These are phyloP conservation scores for Paraphaeosphaeria minitans DNA, from an alignment of 2,329 filamentous ascomycete species.

Conservation along the genomic window DNA sequence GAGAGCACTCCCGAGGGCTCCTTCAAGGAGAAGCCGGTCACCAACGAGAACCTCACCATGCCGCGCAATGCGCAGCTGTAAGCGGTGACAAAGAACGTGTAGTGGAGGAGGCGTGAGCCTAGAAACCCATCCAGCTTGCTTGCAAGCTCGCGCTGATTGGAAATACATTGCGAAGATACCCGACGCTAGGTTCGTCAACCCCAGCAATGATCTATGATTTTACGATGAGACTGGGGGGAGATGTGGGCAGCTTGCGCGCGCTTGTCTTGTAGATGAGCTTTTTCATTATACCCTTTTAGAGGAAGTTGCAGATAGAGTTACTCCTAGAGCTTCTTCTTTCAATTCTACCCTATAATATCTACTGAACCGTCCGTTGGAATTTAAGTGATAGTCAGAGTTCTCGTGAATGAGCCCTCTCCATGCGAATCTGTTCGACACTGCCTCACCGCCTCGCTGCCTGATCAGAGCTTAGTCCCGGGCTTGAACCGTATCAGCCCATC, in stretches of 20 bases:
- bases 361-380: not conserved
- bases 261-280: not conserved
- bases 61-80: not conserved
- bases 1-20: not conserved
- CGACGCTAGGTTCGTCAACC: constrained; percentile 8
- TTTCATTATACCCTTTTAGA: constrained; percentile 3
- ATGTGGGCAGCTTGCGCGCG: not conserved
- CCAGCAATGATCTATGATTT: constrained; percentile 6
- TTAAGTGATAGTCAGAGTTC: not conserved
- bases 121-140: not conserved
- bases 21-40: constrained; percentile 1
- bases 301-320: not conserved
- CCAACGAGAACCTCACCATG: constrained; percentile 1
- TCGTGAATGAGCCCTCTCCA: too few relatives aligned
- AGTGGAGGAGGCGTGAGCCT: not conserved
- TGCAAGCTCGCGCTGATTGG: constrained; percentile 2
- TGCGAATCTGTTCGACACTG: not conserved
- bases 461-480: constrained; percentile 12
- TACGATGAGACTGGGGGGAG: not conserved
- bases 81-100: not conserved
- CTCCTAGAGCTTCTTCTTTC: not conserved
- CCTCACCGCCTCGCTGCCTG: not conserved
- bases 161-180: constrained; percentile 8
- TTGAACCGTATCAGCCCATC: constrained; percentile 39
- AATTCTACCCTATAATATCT: not conserved